These are phyloP conservation scores for Aspergillus udagawae DNA, from an alignment of 2,329 filamentous ascomycete species.

Conservation along the genomic window DNA sequence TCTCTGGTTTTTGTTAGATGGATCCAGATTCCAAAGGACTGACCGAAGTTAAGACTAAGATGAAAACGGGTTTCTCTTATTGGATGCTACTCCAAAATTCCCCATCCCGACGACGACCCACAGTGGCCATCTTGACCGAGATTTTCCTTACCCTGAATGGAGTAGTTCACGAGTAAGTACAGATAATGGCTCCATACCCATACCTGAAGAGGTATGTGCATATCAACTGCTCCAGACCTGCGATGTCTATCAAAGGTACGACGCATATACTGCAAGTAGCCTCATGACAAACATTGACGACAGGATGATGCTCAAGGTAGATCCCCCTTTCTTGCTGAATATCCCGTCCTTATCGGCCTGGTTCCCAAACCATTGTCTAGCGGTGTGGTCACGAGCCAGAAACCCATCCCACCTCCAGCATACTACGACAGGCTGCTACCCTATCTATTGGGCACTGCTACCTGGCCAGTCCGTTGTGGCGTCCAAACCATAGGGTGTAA, in stretches of 20 bases:
- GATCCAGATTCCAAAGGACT: neutral
- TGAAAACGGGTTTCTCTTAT: slow-evolving; percentile 8
- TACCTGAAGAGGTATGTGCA: neutral
- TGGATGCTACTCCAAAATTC: slow-evolving; percentile 7
- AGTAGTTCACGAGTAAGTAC: slow-evolving; percentile 12
- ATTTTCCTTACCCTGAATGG: slow-evolving; percentile 9
- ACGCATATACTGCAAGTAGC: neutral
- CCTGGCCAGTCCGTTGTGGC: neutral
- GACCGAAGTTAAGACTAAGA: neutral
- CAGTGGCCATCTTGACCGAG: neutral
- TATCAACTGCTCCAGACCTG: neutral
- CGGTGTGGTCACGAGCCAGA: neutral
- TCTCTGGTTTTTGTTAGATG: neutral
- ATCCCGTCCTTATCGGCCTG: neutral
- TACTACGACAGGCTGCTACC: neutral
- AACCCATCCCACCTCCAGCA: neutral
- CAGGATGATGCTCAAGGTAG: neutral
- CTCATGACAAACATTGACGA: neutral
- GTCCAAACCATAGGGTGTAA: slow-evolving; percentile 2
- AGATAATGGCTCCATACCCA: neutral
- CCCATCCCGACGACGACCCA: slow-evolving; percentile 6
- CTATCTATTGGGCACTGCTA: neutral
- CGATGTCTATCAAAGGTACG: neutral
- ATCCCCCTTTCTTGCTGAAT: neutral
- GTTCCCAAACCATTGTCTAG: neutral